Conservation (phyloP, 225 moss, liverwort and hornwort genomes). For the Physcomitrium patens region DNA sequence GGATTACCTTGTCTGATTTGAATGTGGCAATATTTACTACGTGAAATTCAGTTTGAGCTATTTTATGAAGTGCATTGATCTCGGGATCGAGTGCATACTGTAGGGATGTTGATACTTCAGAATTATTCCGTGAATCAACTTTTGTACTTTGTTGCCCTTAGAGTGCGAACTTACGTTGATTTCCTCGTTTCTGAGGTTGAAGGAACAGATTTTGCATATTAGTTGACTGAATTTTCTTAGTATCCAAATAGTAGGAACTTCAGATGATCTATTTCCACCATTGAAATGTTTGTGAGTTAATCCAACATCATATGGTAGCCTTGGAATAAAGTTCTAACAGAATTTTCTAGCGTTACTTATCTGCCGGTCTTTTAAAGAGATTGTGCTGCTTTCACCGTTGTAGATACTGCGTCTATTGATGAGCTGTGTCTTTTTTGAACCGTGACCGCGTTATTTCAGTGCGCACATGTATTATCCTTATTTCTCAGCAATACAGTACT, state of each 20-base stretch:
- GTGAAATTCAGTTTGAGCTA: background rate
- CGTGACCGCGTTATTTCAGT: background rate
- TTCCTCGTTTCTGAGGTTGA: background rate
- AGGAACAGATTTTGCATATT: background rate
- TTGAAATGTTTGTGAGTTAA: background rate
- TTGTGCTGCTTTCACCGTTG: background rate
- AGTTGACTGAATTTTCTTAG: background rate
- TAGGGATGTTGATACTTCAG: background rate
- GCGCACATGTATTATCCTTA: background rate
- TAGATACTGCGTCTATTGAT: background rate
- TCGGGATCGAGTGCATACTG: conserved; percentile 9
- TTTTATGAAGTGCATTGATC: conserved; percentile 5
- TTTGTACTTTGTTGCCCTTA: background rate
- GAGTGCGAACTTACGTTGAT: background rate
- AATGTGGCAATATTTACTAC: conserved; percentile 13
- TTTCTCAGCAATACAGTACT: too few relatives aligned
- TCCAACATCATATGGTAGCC: background rate
- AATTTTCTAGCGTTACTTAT: background rate
- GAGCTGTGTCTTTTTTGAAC: background rate
- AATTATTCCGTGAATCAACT: background rate
- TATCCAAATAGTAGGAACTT: background rate
- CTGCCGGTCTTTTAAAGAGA: background rate
- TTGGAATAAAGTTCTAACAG: background rate
- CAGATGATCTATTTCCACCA: background rate
- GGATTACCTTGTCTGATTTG: conserved; percentile 6